phyloP scores from a whole-genome alignment of 2,329 filamentous ascomycete species.

The Trichoderma brevicompactum region DNA sequence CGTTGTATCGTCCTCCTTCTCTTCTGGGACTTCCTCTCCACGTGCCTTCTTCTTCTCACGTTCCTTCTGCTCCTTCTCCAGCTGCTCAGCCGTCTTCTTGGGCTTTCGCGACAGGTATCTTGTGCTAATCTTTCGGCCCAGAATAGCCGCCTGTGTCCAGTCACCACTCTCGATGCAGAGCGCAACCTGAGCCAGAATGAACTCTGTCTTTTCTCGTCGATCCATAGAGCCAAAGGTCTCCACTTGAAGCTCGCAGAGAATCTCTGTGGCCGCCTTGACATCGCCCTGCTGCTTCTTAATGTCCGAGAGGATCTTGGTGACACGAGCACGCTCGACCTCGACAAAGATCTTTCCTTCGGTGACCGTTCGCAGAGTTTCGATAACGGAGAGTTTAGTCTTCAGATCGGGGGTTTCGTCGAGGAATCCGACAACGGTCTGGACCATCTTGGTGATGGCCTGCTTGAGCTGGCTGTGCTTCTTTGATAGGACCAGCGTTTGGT shows the following conservation, averaged over 20 bases:
- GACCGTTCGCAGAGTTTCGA: conserved; percentile 92
- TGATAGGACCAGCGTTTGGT: conserved; percentile 92
- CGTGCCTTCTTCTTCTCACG: conserved; percentile 82
- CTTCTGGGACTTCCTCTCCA: conserved; percentile 77
- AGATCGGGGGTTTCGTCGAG: conserved; percentile 81
- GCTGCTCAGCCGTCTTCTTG: conserved; percentile 85
- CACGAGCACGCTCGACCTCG: conserved; percentile 93
- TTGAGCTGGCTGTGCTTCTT: conserved; percentile 99
- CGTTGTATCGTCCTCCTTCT: conserved; percentile 85
- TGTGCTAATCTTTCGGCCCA: conserved; percentile 96
- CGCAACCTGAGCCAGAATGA: conserved; percentile 92
- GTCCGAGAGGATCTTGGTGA: conserved; percentile 92
- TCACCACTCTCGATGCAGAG: conserved; percentile 95
- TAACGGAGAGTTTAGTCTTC: conserved; percentile 89
- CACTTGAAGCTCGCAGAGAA: conserved; percentile 95
- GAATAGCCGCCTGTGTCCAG: conserved; percentile 93
- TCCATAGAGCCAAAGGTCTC: conserved; percentile 99
- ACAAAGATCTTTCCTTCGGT: conserved; percentile 99
- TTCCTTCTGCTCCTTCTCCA: conserved; percentile 89
- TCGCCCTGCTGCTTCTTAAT: conserved; percentile 98
- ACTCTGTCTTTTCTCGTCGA: conserved; percentile 95
- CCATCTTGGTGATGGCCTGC: conserved; percentile 98
- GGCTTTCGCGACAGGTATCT: conserved; percentile 87
- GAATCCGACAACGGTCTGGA: conserved; percentile 93
- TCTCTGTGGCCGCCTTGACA: conserved; percentile 85